These are phyloP conservation scores for Agrocybe praecox DNA, from an alignment of 768 basidiomycete genomes.

Conservation along the genomic window DNA sequence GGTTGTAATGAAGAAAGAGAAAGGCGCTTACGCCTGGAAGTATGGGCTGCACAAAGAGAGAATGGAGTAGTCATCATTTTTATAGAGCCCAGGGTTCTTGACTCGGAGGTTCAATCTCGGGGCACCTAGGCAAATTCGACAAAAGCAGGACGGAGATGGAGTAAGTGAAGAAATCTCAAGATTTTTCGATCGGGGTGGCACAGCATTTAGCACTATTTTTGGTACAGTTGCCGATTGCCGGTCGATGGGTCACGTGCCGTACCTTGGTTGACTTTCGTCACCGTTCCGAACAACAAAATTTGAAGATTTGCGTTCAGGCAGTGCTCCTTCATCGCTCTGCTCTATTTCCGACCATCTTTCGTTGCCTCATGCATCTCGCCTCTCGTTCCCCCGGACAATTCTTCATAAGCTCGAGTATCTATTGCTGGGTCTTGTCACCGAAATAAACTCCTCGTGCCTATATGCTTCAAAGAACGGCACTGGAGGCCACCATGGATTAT, in stretches of 20 bases:
- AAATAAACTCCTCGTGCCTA: constrained; percentile 6
- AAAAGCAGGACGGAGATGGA: constrained; percentile 5
- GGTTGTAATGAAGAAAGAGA: constrained; percentile 20
- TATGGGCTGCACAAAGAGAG: constrained; percentile 32
- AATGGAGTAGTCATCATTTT: constrained; percentile 29
- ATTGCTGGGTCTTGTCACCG: not conserved
- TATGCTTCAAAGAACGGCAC: not conserved
- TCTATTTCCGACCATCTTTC: constrained; percentile 11
- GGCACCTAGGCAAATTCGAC: constrained; percentile 1
- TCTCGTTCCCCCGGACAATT: not conserved
- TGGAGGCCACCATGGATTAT: not conserved
- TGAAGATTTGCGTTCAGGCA: constrained; percentile 3
- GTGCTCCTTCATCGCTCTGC: constrained; percentile 12
- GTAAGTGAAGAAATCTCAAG: constrained; percentile 13
- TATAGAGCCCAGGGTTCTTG: constrained; percentile 29
- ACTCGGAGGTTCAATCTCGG: constrained; percentile 25
- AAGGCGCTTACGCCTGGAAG: constrained; percentile 30
- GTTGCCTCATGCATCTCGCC: not conserved
- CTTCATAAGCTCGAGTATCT: not conserved
- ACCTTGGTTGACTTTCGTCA: not conserved
- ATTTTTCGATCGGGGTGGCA: constrained; percentile 7
- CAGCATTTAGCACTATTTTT: not conserved
- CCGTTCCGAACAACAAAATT: constrained; percentile 5
- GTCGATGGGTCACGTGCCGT: constrained; percentile 23
- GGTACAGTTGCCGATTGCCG: constrained; percentile 10